Evolutionary conservation across 2,329 filamentous ascomycete genomes (phyloP).

Genomic region (Beauveria sp.): DNA sequence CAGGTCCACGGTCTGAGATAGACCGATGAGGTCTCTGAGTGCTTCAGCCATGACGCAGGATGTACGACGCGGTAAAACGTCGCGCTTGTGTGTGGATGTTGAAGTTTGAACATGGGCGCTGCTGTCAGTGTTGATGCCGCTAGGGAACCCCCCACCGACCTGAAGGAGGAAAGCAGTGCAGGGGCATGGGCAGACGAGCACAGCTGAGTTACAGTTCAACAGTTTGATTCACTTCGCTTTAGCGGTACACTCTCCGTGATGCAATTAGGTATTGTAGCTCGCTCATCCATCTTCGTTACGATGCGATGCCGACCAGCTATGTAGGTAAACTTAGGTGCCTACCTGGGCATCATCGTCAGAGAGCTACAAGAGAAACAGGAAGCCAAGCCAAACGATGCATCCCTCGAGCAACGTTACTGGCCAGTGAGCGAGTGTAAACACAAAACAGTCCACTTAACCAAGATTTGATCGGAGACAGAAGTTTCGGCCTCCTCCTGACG

Average conservation of each 20-base stretch:
- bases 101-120: background rate
- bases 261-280: no score
- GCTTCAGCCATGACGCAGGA: constrained; percentile 27
- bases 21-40: constrained; percentile 26
- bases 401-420: background rate
- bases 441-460: background rate
- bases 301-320: background rate
- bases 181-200: background rate
- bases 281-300: no score
- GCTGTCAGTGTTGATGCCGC: background rate
- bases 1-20: constrained; percentile 45
- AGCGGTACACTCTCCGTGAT: no score
- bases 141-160: background rate
- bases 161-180: background rate
- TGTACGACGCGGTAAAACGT: background rate
- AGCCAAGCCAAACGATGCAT: background rate
- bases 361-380: no score
- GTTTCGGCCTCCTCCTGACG: background rate
- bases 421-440: background rate
- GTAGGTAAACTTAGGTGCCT: background rate
- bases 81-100: background rate
- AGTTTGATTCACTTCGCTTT: no score
- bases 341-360: background rate
- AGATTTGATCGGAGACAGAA: no score
- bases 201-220: no score